These are phyloP conservation scores for Polytrichum formosum DNA, from an alignment of 225 moss, liverwort and hornwort species.

Conservation along the genomic window DNA sequence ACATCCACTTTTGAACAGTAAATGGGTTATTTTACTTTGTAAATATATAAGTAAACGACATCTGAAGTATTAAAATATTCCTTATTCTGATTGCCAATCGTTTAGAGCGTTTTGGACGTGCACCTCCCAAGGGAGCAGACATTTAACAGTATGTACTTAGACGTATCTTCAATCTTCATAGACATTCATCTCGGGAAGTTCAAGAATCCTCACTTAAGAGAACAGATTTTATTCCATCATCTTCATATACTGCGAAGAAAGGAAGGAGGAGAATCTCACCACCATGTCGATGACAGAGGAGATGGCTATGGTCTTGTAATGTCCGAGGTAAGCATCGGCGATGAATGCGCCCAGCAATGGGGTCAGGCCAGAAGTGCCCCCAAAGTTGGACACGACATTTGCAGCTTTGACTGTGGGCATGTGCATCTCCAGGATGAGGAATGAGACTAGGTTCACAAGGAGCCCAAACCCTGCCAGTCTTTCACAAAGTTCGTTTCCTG, in stretches of 20 bases:
- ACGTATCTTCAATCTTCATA: too few species aligned
- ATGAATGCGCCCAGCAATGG: conserved; percentile 58
- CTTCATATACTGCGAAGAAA: not conserved
- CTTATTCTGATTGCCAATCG: too few species aligned
- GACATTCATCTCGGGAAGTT: too few species aligned
- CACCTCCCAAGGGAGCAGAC: too few species aligned
- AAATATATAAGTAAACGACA: too few species aligned
- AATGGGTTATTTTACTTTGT: too few species aligned
- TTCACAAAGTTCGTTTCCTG: conserved; percentile 59
- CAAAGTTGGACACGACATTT: conserved; percentile 50
- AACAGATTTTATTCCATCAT: too few species aligned
- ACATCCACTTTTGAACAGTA: too few species aligned
- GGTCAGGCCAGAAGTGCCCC: conserved; percentile 38
- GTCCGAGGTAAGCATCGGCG: conserved; percentile 62
- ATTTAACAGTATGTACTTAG: too few species aligned
- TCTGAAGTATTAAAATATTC: too few species aligned
- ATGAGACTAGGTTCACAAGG: conserved; percentile 49
- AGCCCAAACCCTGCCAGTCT: conserved; percentile 42
- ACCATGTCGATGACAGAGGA: conserved; percentile 38
- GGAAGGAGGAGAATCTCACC: conserved; percentile 22
- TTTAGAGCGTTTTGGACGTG: too few species aligned
- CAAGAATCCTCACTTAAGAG: too few species aligned
- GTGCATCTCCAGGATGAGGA: conserved; percentile 42
- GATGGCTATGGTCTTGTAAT: conserved; percentile 39
- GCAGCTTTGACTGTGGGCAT: conserved; percentile 40